Evolutionary conservation across 2,329 filamentous ascomycete species (phyloP), one percentile per base, ranked within the genome.

Genomic region (Hypoxylon sp.): DNA sequence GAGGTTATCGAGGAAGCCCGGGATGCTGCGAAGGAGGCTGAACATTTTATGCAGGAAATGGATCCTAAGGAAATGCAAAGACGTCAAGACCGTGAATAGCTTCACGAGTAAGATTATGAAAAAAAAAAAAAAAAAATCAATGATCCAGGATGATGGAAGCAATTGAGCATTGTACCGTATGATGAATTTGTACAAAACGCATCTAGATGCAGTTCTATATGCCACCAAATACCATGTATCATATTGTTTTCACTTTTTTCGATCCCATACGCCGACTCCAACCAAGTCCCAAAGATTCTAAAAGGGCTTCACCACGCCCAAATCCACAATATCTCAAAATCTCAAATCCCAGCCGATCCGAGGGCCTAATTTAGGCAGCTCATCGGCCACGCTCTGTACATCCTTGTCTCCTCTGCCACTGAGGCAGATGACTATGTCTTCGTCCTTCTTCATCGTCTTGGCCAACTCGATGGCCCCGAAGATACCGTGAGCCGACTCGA

Each of bases 321-420:
- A 34, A 21, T 32, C 37, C 54, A 21, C 14, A 50, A 23, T 9
- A 46, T 14, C 46, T 76, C 83, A 88, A 73, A 90, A 90, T 32
- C 88, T 83, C 73, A 90, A 76, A 71, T 90, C 88, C 88, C 88
- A 90, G 62, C 87, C 93, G 79, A 99, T 98, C 83, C 91, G 85
- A 6, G 96, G 96, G 0, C 96, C 95, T 67, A 99, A 80, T 72
- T 86, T 91, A 16, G 95, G 95, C 76, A 99, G 81, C 81, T 97
- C 93, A 76, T 99, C 96, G 0, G 96, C 96, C 54, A 99, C 95
- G 75, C 93, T 97, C 87, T 99, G 94, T 63, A 99, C 96, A 77
- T 99, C 96, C 88, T 99, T 99, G 81, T 99, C 96, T 68, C 96
- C 96, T 73, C 96, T 86, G 7, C 96, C 96, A 76, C 92, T 96